A percentile compares a stretch with the other conserved stretches of the same genome.
Evolutionary conservation across 768 basidiomycete species (phyloP).

Genomic region (Nidularia pulvinata): DNA sequence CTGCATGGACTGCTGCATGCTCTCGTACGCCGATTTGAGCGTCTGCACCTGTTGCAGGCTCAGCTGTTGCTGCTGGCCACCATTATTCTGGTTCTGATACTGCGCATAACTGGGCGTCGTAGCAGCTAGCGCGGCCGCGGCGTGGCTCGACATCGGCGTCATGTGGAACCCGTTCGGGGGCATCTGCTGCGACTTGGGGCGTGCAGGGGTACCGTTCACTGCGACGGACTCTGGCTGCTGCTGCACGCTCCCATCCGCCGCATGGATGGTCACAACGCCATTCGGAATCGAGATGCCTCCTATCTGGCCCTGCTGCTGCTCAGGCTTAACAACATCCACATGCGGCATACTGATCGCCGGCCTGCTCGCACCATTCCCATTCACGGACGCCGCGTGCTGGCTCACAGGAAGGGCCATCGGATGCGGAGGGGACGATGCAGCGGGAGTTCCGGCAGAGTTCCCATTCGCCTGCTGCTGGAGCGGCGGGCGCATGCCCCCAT

Average conservation of each 20-base stretch:
- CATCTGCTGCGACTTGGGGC: slow-evolving; percentile 47
- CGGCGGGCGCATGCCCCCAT: slow-evolving; percentile 53
- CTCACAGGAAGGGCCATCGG: slow-evolving; percentile 24
- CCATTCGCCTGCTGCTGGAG: too few species aligned
- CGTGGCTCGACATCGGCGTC: slow-evolving; percentile 29
- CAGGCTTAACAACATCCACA: slow-evolving; percentile 36
- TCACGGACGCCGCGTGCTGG: slow-evolving; percentile 30
- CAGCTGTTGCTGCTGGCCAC: slow-evolving; percentile 28
- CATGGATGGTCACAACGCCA: slow-evolving; percentile 23
- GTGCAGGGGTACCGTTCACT: slow-evolving; percentile 16
- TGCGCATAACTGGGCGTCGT: slow-evolving; percentile 29
- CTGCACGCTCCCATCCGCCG: slow-evolving; percentile 7
- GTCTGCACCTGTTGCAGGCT: slow-evolving; percentile 61
- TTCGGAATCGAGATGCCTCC: slow-evolving; percentile 16
- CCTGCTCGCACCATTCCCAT: slow-evolving; percentile 30
- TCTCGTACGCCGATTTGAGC: slow-evolving; percentile 55
- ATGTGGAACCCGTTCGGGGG: slow-evolving; percentile 49
- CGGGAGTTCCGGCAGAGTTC: slow-evolving; percentile 18
- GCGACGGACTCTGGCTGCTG: slow-evolving; percentile 11
- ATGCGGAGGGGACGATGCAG: slow-evolving; percentile 32
- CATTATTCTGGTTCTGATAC: slow-evolving; percentile 16
- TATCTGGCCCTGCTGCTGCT: slow-evolving; percentile 20
- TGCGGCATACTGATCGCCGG: slow-evolving; percentile 47
- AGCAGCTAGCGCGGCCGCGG: slow-evolving; percentile 31
- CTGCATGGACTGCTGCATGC: slow-evolving; percentile 23